phyloP scores from a whole-genome alignment of 257 asterid genomes.

The Eustoma russellianum region DNA sequence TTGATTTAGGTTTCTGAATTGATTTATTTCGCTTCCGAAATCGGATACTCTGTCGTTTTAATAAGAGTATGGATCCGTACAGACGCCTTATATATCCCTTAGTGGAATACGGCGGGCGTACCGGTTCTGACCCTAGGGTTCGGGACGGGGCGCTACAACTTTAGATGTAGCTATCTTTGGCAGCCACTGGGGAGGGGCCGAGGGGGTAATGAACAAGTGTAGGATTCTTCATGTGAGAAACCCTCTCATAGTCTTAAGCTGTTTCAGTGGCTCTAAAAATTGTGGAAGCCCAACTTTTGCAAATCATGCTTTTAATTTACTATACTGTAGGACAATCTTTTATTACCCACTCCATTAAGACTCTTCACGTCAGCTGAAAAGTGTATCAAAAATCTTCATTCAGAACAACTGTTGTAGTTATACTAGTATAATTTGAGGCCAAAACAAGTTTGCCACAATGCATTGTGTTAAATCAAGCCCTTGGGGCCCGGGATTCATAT shows the following conservation, averaged over 20 bases:
- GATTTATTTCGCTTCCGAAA: too few species aligned
- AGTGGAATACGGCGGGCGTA: too few species aligned
- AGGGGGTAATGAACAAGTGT: conserved; percentile 4
- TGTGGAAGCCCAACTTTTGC: conserved; percentile 11
- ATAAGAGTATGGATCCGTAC: too few species aligned
- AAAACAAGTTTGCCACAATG: conserved; percentile 16
- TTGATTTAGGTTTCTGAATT: too few species aligned
- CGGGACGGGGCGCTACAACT: too few species aligned
- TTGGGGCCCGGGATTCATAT: conserved; percentile 23
- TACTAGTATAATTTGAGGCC: conserved; percentile 19
- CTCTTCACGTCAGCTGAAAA: conserved; percentile 14
- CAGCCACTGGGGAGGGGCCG: conserved; percentile 3
- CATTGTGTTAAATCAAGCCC: conserved; percentile 25
- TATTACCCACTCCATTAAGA: conserved; percentile 11
- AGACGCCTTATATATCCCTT: too few species aligned
- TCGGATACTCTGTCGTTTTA: too few species aligned
- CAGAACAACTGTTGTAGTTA: conserved; percentile 7
- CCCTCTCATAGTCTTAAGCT: conserved; percentile 16
- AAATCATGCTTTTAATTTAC: conserved; percentile 15
- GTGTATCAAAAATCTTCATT: conserved; percentile 18
- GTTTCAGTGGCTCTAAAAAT: conserved; percentile 15
- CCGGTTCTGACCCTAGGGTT: too few species aligned
- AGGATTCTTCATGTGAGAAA: conserved; percentile 10
- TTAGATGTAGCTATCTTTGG: neutral
- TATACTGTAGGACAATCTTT: conserved; percentile 7